Evolutionary conservation across 306 rosid species (phyloP), one percentile per base, ranked within the genome.

Genomic region (Dalbergia cultrata): DNA sequence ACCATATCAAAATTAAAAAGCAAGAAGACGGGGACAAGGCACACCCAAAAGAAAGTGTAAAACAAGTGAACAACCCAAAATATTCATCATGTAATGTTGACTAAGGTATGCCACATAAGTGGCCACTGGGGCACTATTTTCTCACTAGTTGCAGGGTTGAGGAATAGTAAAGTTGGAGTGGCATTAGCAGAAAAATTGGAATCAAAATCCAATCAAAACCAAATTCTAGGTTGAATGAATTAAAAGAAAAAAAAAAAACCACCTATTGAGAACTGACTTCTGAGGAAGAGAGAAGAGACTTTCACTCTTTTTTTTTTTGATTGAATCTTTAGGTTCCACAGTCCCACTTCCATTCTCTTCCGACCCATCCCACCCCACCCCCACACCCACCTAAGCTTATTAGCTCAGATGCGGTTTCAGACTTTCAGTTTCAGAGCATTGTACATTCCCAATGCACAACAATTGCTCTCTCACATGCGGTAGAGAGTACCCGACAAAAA

Each of bases 361-460:
- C 39, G 59, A 16, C 63, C 54, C 72, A 19, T 58, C 44, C 31
- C 31, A 26, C 31, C 31, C 31, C 31, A 26, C 31, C 31, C 31
- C 31, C 31, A 22, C 31, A 22, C 26, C 26, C 26, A 26, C 31
- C 31, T 26, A 1, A 1, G 31, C 31, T 26, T 26, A 26, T 44
- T 13, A 22, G 22, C 61, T 5, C 17, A 44, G n/a, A 59, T 50
- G 65, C 64, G 6, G 45, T 76, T 76, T 76, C 52, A 34, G 76
- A 10, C 43, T 78, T 72, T 64, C 59, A 1, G 17, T 49, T 52
- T 11, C 47, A 16, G 59, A 56, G 33, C n/a, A 21, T 19, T 70
- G 70, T 67, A 17, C 72, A 4, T 83, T 78, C 80, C 80, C 82
- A 77, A 71, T 62, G 74, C 76, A 39, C 54, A 58, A 37, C 41